Base-by-base conservation (phyloP, 192 early-diverging fungal genomes). In the Paraglomus occultum region DNA sequence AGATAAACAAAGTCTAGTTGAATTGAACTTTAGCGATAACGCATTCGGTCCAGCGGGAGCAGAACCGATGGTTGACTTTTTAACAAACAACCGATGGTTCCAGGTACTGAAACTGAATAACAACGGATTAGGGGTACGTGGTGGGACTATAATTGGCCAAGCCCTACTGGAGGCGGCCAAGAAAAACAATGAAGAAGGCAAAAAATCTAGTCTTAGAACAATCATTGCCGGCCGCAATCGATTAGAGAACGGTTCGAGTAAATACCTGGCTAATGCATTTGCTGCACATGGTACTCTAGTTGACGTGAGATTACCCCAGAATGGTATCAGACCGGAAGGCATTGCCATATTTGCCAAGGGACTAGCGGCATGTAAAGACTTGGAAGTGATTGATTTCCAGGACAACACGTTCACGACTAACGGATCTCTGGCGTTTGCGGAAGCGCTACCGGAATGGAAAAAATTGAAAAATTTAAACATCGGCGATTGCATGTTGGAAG, bases 41-140 rank as follows among this genome's bases (percentile, higher is more conserved):
- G 96, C 96, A n/a, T 99, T 99, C 82, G 96, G 96, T 17, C 95
- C 96, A 12, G 88, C 90, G 45, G 97, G 97, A 39, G 94, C 95
- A 38, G 83, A 88, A 46, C 93, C 95, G 6, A 84, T 99, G 81
- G 81, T 92, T 15, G 82, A 88, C 42, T 93, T 99, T 57, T 78
- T 97, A 51, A 88, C 84, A 73, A 87, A 91, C 71, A 94, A 91
- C 74, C 82, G 87, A 18, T 83, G 85, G 46, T 84, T 99, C 31
- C 86, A 94, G 67, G 84, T 88, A 20, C 84, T 99, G n/a, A 87
- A 87, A 73, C 81, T 99, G 39, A 95, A 99, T 85, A 99, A 99
- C 87, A 95, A 96, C 73, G 97, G 97, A 9, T 85, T 99, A 66
- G 97, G 97, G 40, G 84, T 95, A 60, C 86, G 90, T 51, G 96